Evolutionary conservation across 805 yeast genomes (phyloP).

Genomic region (Metschnikowia hibisci): DNA sequence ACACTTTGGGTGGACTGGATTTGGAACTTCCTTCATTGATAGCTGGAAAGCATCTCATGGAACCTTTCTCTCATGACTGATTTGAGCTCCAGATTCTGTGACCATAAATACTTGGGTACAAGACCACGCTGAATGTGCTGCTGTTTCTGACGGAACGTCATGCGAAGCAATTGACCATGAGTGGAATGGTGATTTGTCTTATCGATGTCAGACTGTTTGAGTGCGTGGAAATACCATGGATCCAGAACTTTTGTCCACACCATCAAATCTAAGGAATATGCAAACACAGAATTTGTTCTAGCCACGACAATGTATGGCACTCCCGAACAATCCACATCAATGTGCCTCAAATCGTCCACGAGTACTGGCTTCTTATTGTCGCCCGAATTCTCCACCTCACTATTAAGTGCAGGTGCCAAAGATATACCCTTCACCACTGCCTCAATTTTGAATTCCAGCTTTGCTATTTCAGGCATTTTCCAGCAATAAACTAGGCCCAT

Average conservation of each 20-base stretch:
- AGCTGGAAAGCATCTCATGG: slow-evolving; percentile 7
- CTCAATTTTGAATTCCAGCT: slow-evolving; percentile 18
- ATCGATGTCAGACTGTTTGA: slow-evolving; percentile 6
- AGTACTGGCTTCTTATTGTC: slow-evolving; percentile 3
- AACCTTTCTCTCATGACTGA: slow-evolving; percentile 12
- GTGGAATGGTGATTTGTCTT: neutral
- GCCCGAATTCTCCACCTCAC: slow-evolving; percentile 14
- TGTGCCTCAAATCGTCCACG: slow-evolving; percentile 10
- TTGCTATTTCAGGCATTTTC: slow-evolving; percentile 31
- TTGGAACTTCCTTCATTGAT: neutral
- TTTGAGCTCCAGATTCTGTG: slow-evolving; percentile 9
- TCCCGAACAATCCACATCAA: slow-evolving; percentile 40
- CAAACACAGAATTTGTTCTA: slow-evolving; percentile 32
- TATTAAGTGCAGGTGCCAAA: slow-evolving; percentile 50
- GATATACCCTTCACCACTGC: slow-evolving; percentile 43
- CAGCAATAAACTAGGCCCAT: slow-evolving; percentile 50
- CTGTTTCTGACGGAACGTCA: slow-evolving; percentile 3
- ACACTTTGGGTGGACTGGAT: neutral
- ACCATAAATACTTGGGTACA: slow-evolving; percentile 10
- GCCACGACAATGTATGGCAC: slow-evolving; percentile 40
- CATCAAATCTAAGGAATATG: slow-evolving; percentile 38
- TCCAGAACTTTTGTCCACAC: slow-evolving; percentile 50
- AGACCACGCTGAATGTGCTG: slow-evolving; percentile 11
- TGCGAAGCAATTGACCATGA: neutral
- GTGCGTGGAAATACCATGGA: slow-evolving; percentile 33